Evolutionary conservation across 2,329 filamentous ascomycete genomes (phyloP), one percentile per base, ranked within the genome.

Genomic region (Claviceps lovelessii): DNA sequence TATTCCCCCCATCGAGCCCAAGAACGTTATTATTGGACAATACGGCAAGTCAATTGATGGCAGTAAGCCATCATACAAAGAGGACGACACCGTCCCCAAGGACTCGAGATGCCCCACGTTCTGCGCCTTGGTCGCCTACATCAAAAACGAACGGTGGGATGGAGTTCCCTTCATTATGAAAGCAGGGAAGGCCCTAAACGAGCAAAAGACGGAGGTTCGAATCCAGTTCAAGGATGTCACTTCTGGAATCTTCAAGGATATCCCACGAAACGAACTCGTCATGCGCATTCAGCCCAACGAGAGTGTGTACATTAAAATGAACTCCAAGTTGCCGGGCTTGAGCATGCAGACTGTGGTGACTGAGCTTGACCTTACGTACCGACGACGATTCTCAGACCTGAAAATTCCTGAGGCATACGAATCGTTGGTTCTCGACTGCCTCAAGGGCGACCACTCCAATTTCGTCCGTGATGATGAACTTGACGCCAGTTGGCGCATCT

Each of bases 251-350:
- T 98, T 98, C 78, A 97, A 97, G 81, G 91, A 98, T 70, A 98
- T 98, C 67, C 94, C 93, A 57, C 86, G 94, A 63, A 98, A 98
- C 77, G 93, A 98, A 76, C 86, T 98, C 61, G 93, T 98, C 65
- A 96, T 98, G 77, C 90, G 93, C 62, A 95, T 98, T 61, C 93
- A 98, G 77, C 93, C 93, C 64, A 98, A 98, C 76, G 93, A 98
- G 80, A 95, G 88, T 69, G 90, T 98, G 62, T 98, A 98, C 76
- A 95, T 97, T 73, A 98, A 98, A 84, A 98, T 98, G 93, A 98
- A 98, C 85, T 97, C 91, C 35, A 98, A 98, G 80, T 79, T 98
- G 57, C 94, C 93, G 23, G 93, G 93, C 65, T 78, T 98, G 65
- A 97, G 90, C 77, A 98, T 97, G 90, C 93, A 98, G 79, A 98